Base-by-base conservation (phyloP, 306 rosid genomes). In the Comarum palustre region DNA sequence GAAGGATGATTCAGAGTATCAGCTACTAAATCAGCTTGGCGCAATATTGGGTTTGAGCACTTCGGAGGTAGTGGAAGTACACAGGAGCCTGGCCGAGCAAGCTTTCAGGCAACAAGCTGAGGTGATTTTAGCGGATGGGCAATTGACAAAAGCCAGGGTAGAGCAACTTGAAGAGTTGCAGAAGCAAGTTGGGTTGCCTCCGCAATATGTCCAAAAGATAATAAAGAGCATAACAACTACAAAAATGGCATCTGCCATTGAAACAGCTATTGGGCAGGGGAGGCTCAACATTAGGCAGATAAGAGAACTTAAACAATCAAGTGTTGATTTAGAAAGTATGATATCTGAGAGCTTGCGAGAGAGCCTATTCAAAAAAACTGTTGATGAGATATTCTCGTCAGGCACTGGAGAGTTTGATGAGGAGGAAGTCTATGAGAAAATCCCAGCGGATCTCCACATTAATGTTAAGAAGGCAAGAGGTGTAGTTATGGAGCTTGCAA, bases 371-470 rank as follows among this genome's bases (percentile, higher is more conserved):
- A 94, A 90, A 63, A 94, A 94, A 82, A 90, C 96, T 1, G 88
- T 94, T 50, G 99, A 88, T 66, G 96, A 91, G 70, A 86, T 94
- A 72, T 94, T 94, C 89, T 94, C 99, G 34, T 94, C 97, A 0
- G 99, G 99, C 71, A 94, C 97, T 2, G 99, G 99, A 52, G 99
- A 94, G 82, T 94, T 94, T 74, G 96, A 90, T 48, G 91, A 90
- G 77, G 96, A 87, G 69, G 99, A 94, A 84, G 97, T 94, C 43
- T 94, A 81, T 74, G 91, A 88, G 84, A 94, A 87, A 78, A 89
- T 94, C 74, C 96, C 97, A 25, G 58, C 73, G 8, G 97, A 94
- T 85, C 99, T 94, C 82, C 91, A 79, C 81, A 88, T 94, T 39
- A 87, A 90, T 78, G 88, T 82, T 65, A 88, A 86, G 70, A 91